Conservation (phyloP, 2,329 filamentous ascomycete species). For the Amylocarpus encephaloides region DNA sequence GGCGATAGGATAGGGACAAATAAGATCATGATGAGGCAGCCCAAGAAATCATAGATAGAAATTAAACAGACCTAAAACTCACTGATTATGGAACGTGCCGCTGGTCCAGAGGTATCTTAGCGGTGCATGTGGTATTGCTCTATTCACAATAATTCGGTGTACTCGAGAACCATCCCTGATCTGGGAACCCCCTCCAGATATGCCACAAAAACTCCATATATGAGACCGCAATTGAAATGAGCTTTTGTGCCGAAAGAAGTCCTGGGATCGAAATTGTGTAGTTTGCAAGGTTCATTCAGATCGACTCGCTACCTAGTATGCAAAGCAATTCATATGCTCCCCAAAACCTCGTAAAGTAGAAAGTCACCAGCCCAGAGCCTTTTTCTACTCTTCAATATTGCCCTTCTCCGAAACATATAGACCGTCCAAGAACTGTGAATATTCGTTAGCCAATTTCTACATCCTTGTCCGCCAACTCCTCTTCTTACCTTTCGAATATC, state of each 20-base stretch:
- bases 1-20: constrained; percentile 16
- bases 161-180: no score
- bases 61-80: no score
- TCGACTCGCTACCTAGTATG: constrained; percentile 31
- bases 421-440: constrained; percentile 89
- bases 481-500: constrained; percentile 93
- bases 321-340: constrained; percentile 29
- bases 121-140: no score
- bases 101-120: no score
- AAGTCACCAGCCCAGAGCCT: constrained; percentile 19
- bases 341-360: constrained; percentile 25
- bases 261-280: background rate
- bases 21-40: constrained; percentile 28
- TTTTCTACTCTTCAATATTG: constrained; percentile 71
- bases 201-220: no score
- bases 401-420: constrained; percentile 99
- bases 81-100: no score
- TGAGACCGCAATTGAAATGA: background rate
- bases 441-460: background rate
- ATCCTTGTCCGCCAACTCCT: background rate
- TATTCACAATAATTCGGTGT: no score
- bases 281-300: constrained; percentile 30
- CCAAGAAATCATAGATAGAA: background rate
- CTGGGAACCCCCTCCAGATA: no score
- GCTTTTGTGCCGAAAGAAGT: constrained; percentile 1